Evolutionary conservation across 306 rosid species (phyloP).

Genomic region (Quercus parvula): DNA sequence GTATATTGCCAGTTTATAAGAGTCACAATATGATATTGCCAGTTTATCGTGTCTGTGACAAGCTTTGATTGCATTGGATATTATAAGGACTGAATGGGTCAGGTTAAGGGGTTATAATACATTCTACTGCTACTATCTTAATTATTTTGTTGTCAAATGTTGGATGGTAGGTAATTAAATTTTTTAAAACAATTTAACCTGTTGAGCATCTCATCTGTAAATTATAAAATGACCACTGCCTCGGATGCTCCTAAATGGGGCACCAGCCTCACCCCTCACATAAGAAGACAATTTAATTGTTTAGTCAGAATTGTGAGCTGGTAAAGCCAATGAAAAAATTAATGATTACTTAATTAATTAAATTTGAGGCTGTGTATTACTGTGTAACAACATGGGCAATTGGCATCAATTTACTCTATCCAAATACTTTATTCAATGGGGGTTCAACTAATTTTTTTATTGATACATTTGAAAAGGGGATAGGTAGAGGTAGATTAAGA

Average conservation of each 20-base stretch:
- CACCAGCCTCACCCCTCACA: constrained; percentile 34
- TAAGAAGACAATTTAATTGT: constrained; percentile 37
- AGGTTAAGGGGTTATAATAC: too few species aligned
- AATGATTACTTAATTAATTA: constrained; percentile 11
- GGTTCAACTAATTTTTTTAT: too few species aligned
- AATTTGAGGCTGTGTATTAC: background rate
- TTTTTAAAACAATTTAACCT: background rate
- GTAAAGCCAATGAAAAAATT: constrained; percentile 19
- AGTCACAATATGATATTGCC: too few species aligned
- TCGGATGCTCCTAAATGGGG: constrained; percentile 50
- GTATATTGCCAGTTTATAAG: too few species aligned
- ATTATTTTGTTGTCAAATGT: background rate
- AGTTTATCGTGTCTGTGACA: background rate
- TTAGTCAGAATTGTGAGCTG: constrained; percentile 36
- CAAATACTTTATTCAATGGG: background rate
- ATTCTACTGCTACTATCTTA: too few species aligned
- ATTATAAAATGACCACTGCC: constrained; percentile 26
- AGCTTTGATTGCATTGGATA: too few species aligned
- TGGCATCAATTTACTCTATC: background rate
- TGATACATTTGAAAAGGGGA: too few species aligned
- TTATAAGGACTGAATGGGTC: too few species aligned
- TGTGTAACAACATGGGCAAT: background rate
- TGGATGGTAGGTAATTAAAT: background rate
- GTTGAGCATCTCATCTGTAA: background rate
- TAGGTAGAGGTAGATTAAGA: background rate